phyloP scores from a whole-genome alignment of 176 grass and related monocot species.

The Rhynchospora breviuscula region DNA sequence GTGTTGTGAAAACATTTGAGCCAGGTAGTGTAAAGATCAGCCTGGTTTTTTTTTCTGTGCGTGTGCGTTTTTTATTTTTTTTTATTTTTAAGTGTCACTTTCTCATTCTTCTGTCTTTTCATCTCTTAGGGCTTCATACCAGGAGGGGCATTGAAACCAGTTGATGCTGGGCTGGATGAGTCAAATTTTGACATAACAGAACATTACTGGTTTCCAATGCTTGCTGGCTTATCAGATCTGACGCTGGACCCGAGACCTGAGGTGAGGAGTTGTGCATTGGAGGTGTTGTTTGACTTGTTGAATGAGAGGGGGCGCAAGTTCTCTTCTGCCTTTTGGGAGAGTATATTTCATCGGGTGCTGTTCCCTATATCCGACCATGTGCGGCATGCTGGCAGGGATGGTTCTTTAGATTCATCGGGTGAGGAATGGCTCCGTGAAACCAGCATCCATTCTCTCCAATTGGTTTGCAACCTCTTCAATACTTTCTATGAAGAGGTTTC shows the following conservation, averaged over 20 bases:
- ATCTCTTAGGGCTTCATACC: constrained; percentile 74
- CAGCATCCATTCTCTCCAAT: constrained; percentile 95
- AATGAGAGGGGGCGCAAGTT: constrained; percentile 99
- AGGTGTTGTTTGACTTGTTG: constrained; percentile 96
- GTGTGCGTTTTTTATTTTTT: neutral
- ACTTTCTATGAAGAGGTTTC: constrained; percentile 99
- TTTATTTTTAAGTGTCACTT: neutral
- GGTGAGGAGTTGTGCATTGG: constrained; percentile 93
- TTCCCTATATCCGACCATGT: constrained; percentile 99
- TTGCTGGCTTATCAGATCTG: constrained; percentile 96
- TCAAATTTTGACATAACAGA: constrained; percentile 86
- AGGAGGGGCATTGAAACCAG: constrained; percentile 79
- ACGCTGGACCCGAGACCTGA: constrained; percentile 91
- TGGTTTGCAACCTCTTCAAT: constrained; percentile 98
- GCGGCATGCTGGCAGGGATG: constrained; percentile 89
- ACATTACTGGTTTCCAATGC: constrained; percentile 99
- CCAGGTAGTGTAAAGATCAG: neutral
- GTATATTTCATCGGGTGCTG: constrained; percentile 92
- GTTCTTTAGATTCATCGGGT: constrained; percentile 49
- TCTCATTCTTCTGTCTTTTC: constrained; percentile 25
- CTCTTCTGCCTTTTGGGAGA: constrained; percentile 97
- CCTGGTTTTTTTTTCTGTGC: neutral
- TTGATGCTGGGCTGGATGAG: constrained; percentile 50
- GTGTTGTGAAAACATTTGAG: neutral
- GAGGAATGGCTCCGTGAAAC: constrained; percentile 98